Evolutionary conservation across 371 early-diverging fungal species (phyloP), one percentile per base, ranked within the genome.

Genomic region (Mortierella sp.): DNA sequence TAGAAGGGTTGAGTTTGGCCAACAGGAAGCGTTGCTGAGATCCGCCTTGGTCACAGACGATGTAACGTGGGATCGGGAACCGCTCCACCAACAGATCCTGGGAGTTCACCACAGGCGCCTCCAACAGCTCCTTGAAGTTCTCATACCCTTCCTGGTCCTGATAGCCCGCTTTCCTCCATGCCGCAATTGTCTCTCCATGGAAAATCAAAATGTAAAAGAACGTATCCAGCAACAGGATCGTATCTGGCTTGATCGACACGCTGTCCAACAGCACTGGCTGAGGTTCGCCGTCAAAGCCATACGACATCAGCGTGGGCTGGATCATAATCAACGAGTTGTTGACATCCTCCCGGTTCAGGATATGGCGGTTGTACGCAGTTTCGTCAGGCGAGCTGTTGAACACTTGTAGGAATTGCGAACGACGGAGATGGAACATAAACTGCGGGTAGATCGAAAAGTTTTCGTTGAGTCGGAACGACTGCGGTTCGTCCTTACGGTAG

Each of bases 371-470:
- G 88, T 98, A 99, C 0, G 99, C 98, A 4, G 99, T 98, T 82
- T 99, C 99, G 88, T 99, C 99, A 16, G 99, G 99, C 71, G 97
- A 96, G 89, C 98, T 98, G 86, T 99, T 99, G 88, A 99, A 99
- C 31, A 98, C 99, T 87, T 99, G 99, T 83, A 99, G 91, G 90
- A 99, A 98, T 88, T 99, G 99, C 79, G 95, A 95, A 69, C 99
- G 92, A 77, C 99, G 93, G 80, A 99, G 91, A 83, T 99, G 99
- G 94, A 99, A 99, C 99, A 99, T 99, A 88, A 99, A 99, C 89
- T 99, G 99, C 37, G 99, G 99, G 89, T 99, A 99, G 85, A 98
- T 98, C 3, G 97, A 95, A 88, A 99, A 99, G 89, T 97, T 97
- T 53, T 95, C 95, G 0, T 95, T 92, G 57, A 99, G 91, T 28